A percentile compares a stretch with the other conserved stretches of the same genome.
These are phyloP conservation scores for Actinomucor elegans DNA, from an alignment of 371 early-diverging fungal species.

Conservation along the genomic window DNA sequence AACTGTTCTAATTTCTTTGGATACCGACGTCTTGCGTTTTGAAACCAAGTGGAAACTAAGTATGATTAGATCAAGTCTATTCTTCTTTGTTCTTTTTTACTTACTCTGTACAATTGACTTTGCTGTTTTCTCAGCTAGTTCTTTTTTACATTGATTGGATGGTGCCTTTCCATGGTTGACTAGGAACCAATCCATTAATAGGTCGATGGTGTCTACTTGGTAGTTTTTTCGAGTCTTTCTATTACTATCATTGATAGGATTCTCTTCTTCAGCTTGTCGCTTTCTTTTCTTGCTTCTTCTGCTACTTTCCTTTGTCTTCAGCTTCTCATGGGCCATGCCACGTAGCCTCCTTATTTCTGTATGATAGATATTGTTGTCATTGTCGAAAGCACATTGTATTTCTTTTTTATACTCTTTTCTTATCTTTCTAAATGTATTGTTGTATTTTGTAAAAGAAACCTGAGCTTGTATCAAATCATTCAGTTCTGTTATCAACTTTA, in stretches of 20 bases:
- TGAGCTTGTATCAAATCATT: too few relatives aligned
- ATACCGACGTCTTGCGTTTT: slow-evolving; percentile 42
- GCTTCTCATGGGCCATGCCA: too few relatives aligned
- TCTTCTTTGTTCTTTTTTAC: too few relatives aligned
- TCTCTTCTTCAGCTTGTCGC: background rate
- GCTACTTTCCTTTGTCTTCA: background rate
- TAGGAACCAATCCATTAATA: slow-evolving; percentile 42
- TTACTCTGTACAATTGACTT: slow-evolving; percentile 35
- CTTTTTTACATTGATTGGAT: slow-evolving; percentile 16
- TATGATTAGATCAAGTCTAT: background rate
- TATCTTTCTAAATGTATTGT: too few relatives aligned
- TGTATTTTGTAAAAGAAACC: too few relatives aligned
- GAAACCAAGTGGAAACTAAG: slow-evolving; percentile 49
- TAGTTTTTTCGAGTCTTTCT: slow-evolving; percentile 39
- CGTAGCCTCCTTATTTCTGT: too few relatives aligned
- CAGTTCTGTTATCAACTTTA: too few relatives aligned
- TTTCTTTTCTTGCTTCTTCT: background rate
- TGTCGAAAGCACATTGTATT: too few relatives aligned
- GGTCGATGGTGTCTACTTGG: slow-evolving; percentile 18
- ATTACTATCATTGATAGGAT: background rate
- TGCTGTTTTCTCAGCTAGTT: slow-evolving; percentile 23
- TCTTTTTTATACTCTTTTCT: too few relatives aligned
- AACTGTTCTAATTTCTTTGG: slow-evolving; percentile 26
- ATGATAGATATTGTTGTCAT: too few relatives aligned
- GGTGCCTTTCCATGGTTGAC: slow-evolving; percentile 32